Base-by-base conservation (phyloP, 768 basidiomycete species). In the Phylloporus sp. region DNA sequence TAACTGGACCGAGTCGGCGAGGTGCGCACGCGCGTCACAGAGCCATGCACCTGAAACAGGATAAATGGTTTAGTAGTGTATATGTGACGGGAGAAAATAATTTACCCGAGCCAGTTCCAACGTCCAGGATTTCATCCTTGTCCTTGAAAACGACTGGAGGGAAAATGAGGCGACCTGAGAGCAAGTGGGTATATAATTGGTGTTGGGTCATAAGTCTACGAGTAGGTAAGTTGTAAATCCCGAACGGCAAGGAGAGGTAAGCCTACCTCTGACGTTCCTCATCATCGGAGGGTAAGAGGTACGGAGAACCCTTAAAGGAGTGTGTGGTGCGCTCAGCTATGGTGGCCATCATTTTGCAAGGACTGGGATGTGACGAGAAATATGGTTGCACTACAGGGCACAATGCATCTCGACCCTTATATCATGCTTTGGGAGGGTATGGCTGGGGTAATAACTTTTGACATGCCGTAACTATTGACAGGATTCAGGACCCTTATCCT, bases 201-300 rank as follows among this genome's bases (percentile, higher is more conserved):
- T 66, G 55, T 29, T 66, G 65, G 28, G 11, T 26, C 36, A 53
- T 18, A 1, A 59, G 56, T 41, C 55, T 55, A 15, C 4, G 15
- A 11, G 8, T n/a, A 41, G 27, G 15, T 51, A 42, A 60, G 51
- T 41, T 1, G 5, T 0, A n/a, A 9, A 10, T 28, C 26, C 23
- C 10, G 10, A 9, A 10, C n/a, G 18, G 32, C 10, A 6, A 18
- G 28, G 26, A 22, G 13, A 4, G 4, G 18, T 20, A 1, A 20
- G 20, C 13, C 4, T 41, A 65, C 63, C 60, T 66, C 38, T 59
- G 40, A 15, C 61, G 55, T 39, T 68, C 65, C 40, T 61, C 53
- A 13, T 66, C 63, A 5, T 66, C 63, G 5, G 57, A 60, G 18
- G 65, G 66, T 3, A 66, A 53, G 16, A 66, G 40, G 36, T 68